These are phyloP conservation scores for Solanum lignicaule DNA, from an alignment of 257 asterid species.

Conservation along the genomic window DNA sequence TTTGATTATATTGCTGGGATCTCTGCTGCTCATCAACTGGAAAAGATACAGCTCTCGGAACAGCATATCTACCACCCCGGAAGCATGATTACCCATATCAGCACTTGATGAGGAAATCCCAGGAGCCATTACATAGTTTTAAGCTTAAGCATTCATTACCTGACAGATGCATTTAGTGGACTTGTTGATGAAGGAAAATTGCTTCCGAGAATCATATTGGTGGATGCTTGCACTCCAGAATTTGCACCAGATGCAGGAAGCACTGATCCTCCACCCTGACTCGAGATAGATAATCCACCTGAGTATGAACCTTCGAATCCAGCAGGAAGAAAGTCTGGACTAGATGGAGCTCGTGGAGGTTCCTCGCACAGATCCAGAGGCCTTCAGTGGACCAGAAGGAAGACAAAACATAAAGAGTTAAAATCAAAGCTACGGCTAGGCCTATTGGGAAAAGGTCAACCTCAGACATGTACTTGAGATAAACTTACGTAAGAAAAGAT, in stretches of 20 bases:
- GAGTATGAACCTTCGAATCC: slow-evolving; percentile 68
- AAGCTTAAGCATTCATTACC: slow-evolving; percentile 38
- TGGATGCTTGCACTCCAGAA: slow-evolving; percentile 52
- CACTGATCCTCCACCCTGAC: slow-evolving; percentile 34
- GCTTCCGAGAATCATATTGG: slow-evolving; percentile 50
- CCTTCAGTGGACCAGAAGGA: slow-evolving; percentile 21
- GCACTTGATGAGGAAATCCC: not conserved
- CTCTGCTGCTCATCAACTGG: slow-evolving; percentile 79
- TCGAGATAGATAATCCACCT: slow-evolving; percentile 44
- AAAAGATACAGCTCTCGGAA: slow-evolving; percentile 51
- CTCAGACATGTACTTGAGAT: not conserved
- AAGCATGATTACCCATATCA: slow-evolving; percentile 2
- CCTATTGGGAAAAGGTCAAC: not conserved
- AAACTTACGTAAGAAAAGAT: slow-evolving; percentile 65
- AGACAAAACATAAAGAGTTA: not conserved
- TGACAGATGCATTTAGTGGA: slow-evolving; percentile 45
- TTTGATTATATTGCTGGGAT: slow-evolving; percentile 56
- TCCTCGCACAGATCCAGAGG: slow-evolving; percentile 86
- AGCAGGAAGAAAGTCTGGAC: slow-evolving; percentile 46
- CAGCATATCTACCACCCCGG: slow-evolving; percentile 60
- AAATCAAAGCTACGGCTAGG: not conserved
- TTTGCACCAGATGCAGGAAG: slow-evolving; percentile 41
- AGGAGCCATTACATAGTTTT: not conserved
- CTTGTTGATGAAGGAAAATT: slow-evolving; percentile 51
- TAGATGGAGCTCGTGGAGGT: slow-evolving; percentile 15